These are phyloP conservation scores for Neurospora cerealis DNA, from an alignment of 495 filamentous ascomycete genomes.

Conservation along the genomic window DNA sequence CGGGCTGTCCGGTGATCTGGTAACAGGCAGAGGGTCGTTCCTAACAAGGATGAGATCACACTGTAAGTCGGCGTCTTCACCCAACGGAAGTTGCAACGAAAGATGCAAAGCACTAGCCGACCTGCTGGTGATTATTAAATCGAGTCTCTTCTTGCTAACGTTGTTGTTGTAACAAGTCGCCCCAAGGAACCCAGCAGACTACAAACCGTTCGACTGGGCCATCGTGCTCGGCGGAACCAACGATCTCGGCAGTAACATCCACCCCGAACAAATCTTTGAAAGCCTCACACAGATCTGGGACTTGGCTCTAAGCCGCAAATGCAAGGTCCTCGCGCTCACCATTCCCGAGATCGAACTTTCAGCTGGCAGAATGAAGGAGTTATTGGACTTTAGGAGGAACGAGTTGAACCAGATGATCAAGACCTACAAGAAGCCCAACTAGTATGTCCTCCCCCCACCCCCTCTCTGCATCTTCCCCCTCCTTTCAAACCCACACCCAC, in stretches of 20 bases:
- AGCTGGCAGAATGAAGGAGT: constrained; percentile 4
- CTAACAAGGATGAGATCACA: constrained; percentile 32
- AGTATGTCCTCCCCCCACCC: constrained; percentile 26
- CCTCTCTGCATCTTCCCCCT: neutral
- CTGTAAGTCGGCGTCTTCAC: constrained; percentile 21
- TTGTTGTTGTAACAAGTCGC: neutral
- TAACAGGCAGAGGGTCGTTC: constrained; percentile 31
- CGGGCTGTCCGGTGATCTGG: constrained; percentile 43
- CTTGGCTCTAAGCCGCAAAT: constrained; percentile 31
- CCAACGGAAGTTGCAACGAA: neutral
- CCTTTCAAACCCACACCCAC: neutral
- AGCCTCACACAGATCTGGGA: constrained; percentile 37
- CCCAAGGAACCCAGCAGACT: neutral
- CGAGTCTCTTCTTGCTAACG: neutral
- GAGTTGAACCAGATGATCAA: constrained; percentile 44
- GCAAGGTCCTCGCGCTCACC: constrained; percentile 50
- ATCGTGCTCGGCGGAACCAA: constrained; percentile 52
- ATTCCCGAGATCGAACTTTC: constrained; percentile 37
- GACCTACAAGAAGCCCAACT: constrained; percentile 30
- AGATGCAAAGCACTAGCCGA: too few species aligned
- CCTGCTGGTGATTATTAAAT: neutral
- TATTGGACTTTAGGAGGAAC: constrained; percentile 29
- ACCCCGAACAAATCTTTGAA: constrained; percentile 27
- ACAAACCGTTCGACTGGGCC: constrained; percentile 30
- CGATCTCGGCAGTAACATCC: constrained; percentile 33